Base-by-base conservation (phyloP, 2,329 filamentous ascomycete genomes). In the Tympanopsis confertula region DNA sequence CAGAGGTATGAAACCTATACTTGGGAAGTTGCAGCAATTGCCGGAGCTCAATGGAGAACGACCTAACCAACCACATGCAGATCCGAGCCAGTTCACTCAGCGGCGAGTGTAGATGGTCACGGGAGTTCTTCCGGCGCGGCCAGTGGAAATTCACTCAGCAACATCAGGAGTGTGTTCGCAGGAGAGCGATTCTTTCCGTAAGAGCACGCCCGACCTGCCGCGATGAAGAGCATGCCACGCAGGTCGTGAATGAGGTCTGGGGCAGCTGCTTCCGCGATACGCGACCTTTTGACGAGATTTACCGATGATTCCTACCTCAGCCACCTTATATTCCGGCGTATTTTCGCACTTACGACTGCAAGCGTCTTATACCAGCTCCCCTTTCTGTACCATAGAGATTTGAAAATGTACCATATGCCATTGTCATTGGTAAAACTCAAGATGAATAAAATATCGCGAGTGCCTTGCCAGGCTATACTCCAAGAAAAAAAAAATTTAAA, bases 171-270 rank as follows among this genome's bases (percentile, higher is more conserved):
- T 86, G 81, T 52, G 80, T 86, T 15, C 61, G 78, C 44, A 58
- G 76, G 46, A 60, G 81, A 49, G 81, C 81, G 5, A 68, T 75
- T 15, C 54, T 78, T 36, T 79, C 72, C 18, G 69, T 85, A 38
- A 65, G 66, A 56, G 68, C 63, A 20, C 62, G 80, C 39, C 78
- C 78, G 15, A 64, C 61, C 35, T 78, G 79, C 48, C 78, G 74
- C 51, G 74, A 82, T 50, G 70, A 82, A 52, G 68, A 70, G 19
- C 74, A 84, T 45, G 81, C 81, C 3, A 69, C 67, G 18, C 74
- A 71, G 53, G 70, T 82, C 7, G 81, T 86, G 20, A 80, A 84
- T 51, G 77, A 83, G 55, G 81, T 86, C n/a, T 86, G 79, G 76
- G 78, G 82, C 42, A 82, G 77, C 46, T 86, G 81, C 54, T 85